Evolutionary conservation across 2,329 filamentous ascomycete genomes (phyloP), one percentile per base, ranked within the genome.

Genomic region (Cadophora sp.): DNA sequence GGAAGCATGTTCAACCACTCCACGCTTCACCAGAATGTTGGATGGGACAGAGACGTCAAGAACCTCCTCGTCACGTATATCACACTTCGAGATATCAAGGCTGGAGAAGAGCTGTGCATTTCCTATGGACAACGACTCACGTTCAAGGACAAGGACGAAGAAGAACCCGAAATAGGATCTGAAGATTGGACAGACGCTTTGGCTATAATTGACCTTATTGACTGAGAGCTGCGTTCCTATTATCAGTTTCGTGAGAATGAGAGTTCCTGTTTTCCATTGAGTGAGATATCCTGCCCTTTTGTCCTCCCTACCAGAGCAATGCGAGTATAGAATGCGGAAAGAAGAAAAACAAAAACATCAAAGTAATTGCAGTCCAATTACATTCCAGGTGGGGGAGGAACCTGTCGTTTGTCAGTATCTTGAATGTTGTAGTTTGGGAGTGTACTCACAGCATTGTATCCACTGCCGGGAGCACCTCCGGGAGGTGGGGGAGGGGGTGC

Each of bases 401-500:
- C 83, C 83, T 84, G 37, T 62, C 60, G 16, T 55, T 64, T 56
- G 66, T 72, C 65, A 64, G 67, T 66, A 50, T 48, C 58, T 14
- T 46, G 22, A 56, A 59, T 50, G 4, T 29, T 56, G 9, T 29
- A 29, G 24, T 9, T 29, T 24, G 16, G 50, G 24, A 19, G 3
- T 9, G 14, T 55, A 73, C 75, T 69, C 72, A 77, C 91, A 74
- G 89, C 84, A 73, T 86, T 88, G 77, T 92, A 93, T 59, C 85
- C 82, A 61, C 83, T 81, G 53, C 85, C 84, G n/a, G 85, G 83
- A 58, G 86, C 83, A 8, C 81, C 80, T 51, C 85, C 85, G 14
- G 86, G 82, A 31, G 85, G 87, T 24, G 89, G 88, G 22, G 89
- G 89, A 14, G 90, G 89, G 64, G 88, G 87, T 65, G 88, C 85